phyloP scores from a whole-genome alignment of 176 grass and related monocot species.

The Areca catechu region DNA sequence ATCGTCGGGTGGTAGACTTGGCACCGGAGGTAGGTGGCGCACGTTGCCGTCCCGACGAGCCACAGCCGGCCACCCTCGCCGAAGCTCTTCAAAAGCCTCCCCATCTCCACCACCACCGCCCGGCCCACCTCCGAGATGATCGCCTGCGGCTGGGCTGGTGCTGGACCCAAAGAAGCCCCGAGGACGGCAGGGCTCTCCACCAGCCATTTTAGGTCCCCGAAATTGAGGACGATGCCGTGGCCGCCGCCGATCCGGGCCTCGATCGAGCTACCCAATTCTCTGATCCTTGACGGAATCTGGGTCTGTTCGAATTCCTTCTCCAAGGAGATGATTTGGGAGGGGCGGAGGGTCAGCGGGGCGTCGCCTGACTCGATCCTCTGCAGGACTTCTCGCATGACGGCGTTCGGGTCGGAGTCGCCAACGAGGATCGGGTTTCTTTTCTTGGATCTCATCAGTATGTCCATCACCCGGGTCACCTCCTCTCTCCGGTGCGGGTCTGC shows the following conservation, averaged over 20 bases:
- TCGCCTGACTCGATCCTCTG: slow-evolving; percentile 32
- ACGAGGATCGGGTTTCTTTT: slow-evolving; percentile 77
- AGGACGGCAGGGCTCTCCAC: too few relatives aligned
- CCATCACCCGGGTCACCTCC: slow-evolving; percentile 66
- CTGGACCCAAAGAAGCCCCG: too few relatives aligned
- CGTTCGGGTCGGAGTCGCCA: slow-evolving; percentile 45
- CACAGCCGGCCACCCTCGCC: neutral
- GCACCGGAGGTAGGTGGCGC: slow-evolving; percentile 16
- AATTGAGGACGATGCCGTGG: slow-evolving; percentile 53
- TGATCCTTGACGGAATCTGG: slow-evolving; percentile 29
- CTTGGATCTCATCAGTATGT: slow-evolving; percentile 56
- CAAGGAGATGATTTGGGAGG: slow-evolving; percentile 45
- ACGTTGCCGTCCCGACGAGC: slow-evolving; percentile 8
- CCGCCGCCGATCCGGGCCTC: slow-evolving; percentile 28
- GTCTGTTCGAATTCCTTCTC: slow-evolving; percentile 35
- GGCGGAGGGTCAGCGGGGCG: slow-evolving; percentile 17
- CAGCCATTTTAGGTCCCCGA: slow-evolving; percentile 14
- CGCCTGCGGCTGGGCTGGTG: neutral
- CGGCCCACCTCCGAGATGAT: neutral
- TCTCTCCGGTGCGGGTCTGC: slow-evolving; percentile 9
- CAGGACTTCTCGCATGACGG: slow-evolving; percentile 44
- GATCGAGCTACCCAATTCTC: slow-evolving; percentile 30
- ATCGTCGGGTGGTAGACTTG: slow-evolving; percentile 16
- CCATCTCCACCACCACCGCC: slow-evolving; percentile 6
- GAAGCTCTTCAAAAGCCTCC: neutral